Evolutionary conservation across 352 stramenopile species (phyloP), one percentile per base, ranked within the genome.

Genomic region (Phytophthora cryptogea): DNA sequence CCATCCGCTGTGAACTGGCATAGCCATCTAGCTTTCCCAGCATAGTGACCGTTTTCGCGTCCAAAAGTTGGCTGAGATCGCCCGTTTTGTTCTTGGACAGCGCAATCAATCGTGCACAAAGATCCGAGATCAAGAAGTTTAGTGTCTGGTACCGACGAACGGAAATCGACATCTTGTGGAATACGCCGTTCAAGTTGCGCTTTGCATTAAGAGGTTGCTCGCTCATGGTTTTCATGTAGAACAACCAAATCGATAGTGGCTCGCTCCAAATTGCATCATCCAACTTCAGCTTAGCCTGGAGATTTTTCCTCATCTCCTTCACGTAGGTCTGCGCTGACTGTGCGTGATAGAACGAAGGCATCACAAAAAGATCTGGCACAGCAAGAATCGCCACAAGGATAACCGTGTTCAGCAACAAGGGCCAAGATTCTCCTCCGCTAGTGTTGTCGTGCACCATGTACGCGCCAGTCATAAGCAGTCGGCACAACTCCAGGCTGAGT

Each of bases 341-440:
- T 9, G 66, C 68, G 37, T 95, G 86, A 54, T 90, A 95, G 61
- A 88, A 91, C 11, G 86, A 95, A 8, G 86, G 86, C 69, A 86
- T 77, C 8, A 90, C 39, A 56, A 89, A 92, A 11, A 95, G 44
- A 45, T 94, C 83, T 2, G 83, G 84, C 6, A 80, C 78, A 10
- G 81, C 68, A 9, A 95, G 59, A 36, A 92, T 76, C 10, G 81
- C 68, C 7, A 84, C 80, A 8, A 95, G 48, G 17, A 95, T 77
- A 32, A 95, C 76, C 13, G 78, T 60, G 51, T 92, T 73, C 11
- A 88, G 56, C 48, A 88, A 53, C 11, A 83, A 41, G 9, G 62
- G 43, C 70, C 70, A 82, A 10, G 67, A 80, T 16, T 76, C 60
- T 11, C 40, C 44, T 35, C 54, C 52, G 8, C 23, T 45, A 4